A percentile compares a stretch with the other conserved stretches of the same genome.
Conservation (phyloP, 208 protist genomes). For the Wallacemonas sp. region DNA sequence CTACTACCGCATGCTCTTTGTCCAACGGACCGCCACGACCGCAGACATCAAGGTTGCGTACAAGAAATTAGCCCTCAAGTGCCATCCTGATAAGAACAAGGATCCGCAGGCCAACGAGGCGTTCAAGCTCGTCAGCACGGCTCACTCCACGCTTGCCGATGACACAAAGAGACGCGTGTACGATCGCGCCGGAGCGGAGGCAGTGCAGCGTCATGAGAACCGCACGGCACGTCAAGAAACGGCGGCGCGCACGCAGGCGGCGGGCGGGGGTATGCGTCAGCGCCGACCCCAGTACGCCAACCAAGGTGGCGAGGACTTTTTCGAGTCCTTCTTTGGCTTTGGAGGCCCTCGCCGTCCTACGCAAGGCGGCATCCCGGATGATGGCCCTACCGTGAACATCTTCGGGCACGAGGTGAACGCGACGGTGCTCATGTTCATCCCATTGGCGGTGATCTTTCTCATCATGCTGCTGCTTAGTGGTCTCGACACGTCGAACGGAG, state of each 20-base stretch:
- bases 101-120: conserved; percentile 75
- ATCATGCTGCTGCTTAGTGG: conserved; percentile 67
- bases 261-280: conserved; percentile 15
- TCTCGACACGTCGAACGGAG: conserved; percentile 31
- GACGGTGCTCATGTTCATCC: conserved; percentile 63
- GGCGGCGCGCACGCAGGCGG: conserved; percentile 14
- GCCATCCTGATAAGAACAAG: conserved; percentile 93
- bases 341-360: conserved; percentile 7
- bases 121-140: conserved; percentile 87
- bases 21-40: conserved; percentile 48
- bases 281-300: conserved; percentile 11
- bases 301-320: conserved; percentile 51
- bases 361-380: conserved; percentile 1
- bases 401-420: conserved; percentile 33
- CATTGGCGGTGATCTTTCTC: conserved; percentile 72
- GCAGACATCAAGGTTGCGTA: conserved; percentile 85
- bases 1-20: conserved; percentile 85
- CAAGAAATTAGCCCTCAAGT: conserved; percentile 86
- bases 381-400: conserved; percentile 17
- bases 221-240: conserved; percentile 24
- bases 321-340: conserved; percentile 73
- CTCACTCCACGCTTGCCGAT: conserved; percentile 75
- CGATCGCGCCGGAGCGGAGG: conserved; percentile 73
- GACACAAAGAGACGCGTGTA: conserved; percentile 80
- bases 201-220: conserved; percentile 85